Conservation (phyloP, 2,329 filamentous ascomycete genomes). For the Verticillium nubilum region DNA sequence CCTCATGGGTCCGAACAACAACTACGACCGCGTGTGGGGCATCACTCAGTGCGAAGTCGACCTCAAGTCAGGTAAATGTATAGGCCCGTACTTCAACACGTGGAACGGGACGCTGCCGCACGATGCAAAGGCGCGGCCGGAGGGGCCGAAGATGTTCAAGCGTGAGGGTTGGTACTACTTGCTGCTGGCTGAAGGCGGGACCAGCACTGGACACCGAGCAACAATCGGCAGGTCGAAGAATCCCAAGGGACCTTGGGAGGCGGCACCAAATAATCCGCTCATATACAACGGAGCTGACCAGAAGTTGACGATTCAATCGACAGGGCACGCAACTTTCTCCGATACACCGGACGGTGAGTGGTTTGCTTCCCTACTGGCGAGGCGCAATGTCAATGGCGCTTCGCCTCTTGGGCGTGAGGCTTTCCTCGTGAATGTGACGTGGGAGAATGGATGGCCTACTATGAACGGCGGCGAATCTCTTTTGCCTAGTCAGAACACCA, state of each 20-base stretch:
- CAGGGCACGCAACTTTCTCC: slow-evolving; percentile 16
- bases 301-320: slow-evolving; percentile 13
- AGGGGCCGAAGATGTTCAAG: slow-evolving; percentile 55
- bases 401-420: slow-evolving; percentile 15
- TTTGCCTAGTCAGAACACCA: slow-evolving; percentile 4
- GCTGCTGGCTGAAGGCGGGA: slow-evolving; percentile 55
- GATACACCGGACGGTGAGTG: slow-evolving; percentile 15
- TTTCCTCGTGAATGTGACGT: slow-evolving; percentile 15
- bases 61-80: slow-evolving; percentile 12
- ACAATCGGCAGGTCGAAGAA: slow-evolving; percentile 29
- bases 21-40: slow-evolving; percentile 17
- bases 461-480: slow-evolving; percentile 15
- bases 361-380: slow-evolving; percentile 15
- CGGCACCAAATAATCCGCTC: slow-evolving; percentile 31
- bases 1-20: slow-evolving; percentile 16
- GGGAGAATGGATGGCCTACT: slow-evolving; percentile 17
- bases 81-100: slow-evolving; percentile 12
- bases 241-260: slow-evolving; percentile 33
- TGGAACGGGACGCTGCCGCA: slow-evolving; percentile 12
- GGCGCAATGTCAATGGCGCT: slow-evolving; percentile 11
- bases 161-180: slow-evolving; percentile 55
- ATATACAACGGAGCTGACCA: slow-evolving; percentile 15
- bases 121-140: slow-evolving; percentile 23
- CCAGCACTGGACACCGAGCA: slow-evolving; percentile 36
- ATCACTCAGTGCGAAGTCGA: slow-evolving; percentile 17